Evolutionary conservation across 331 rosid species (phyloP), one percentile per base, ranked within the genome.

Genomic region (Prunus yedoensis): DNA sequence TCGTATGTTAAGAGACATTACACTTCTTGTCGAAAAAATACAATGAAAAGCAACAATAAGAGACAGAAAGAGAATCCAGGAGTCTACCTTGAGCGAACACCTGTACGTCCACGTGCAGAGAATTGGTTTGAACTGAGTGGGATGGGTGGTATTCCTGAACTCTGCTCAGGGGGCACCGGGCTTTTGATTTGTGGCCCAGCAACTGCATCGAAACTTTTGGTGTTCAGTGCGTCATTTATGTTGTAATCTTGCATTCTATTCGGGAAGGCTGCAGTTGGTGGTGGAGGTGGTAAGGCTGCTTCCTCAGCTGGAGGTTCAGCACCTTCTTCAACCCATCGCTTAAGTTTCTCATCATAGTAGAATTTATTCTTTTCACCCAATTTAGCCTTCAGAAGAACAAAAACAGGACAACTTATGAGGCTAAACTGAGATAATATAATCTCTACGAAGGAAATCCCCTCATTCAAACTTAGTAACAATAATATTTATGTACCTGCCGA

Each of bases 291-390:
- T 67, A 83, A 71, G 23, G 72, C 73, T 2, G 66, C 71, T 73
- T 79, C 81, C 77, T 75, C 76, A 0, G 80, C 49, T 66, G 86
- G 83, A 51, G 81, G 86, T 76, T 70, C 81, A 60, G 70, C 76
- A 2, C 86, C 86, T 65, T 79, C 80, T 79, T 83, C 86, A 13
- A 83, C 86, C 86, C 86, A 83, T 70, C 81, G 77, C 78, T 83
- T 83, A 50, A 83, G 86, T 68, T 83, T 83, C 62, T 83, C 86
- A 71, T 83, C 83, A 54, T 71, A 83, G 71, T 83, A 83, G 41
- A 83, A 83, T 28, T 64, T 75, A 66, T 78, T 83, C 17, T 21
- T 56, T 67, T 79, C 86, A 17, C 86, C 86, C 70, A 83, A 76
- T 76, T 79, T 83, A 25, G 83, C 86, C 86, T 83, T 71, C 58